Conservation (phyloP, 2,329 filamentous ascomycete species). For the Botrytis fragariae region DNA sequence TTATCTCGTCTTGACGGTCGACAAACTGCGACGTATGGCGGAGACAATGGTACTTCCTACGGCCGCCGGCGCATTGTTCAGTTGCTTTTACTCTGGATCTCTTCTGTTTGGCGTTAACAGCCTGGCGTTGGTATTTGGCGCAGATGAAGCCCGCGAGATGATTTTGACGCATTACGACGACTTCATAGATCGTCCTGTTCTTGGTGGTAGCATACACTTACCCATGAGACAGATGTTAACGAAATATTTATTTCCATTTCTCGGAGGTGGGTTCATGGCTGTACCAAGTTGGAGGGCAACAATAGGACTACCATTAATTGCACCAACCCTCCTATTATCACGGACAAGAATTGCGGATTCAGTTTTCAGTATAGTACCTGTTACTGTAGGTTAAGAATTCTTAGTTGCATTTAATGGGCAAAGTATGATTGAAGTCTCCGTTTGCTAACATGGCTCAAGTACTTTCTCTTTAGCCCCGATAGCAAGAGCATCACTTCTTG, state of each 20-base stretch:
- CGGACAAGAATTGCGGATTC: slow-evolving; percentile 60
- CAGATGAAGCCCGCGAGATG: slow-evolving; percentile 50
- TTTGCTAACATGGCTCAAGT: slow-evolving; percentile 28
- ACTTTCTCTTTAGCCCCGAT: slow-evolving; percentile 30
- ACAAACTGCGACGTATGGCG: slow-evolving; percentile 27
- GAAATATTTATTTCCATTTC: slow-evolving; percentile 31
- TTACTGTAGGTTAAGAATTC: slow-evolving; percentile 32
- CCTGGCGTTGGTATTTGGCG: slow-evolving; percentile 64
- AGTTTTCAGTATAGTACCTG: slow-evolving; percentile 38
- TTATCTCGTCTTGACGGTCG: slow-evolving; percentile 53
- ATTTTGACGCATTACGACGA: slow-evolving; percentile 18
- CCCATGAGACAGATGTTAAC: not conserved
- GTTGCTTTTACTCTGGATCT: slow-evolving; percentile 50
- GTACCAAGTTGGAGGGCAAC: slow-evolving; percentile 27
- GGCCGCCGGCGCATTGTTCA: slow-evolving; percentile 35
- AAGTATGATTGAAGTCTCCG: not conserved
- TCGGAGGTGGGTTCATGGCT: slow-evolving; percentile 24
- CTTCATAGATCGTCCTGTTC: slow-evolving; percentile 3
- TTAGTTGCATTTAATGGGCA: not conserved
- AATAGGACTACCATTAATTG: slow-evolving; percentile 65
- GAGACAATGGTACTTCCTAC: slow-evolving; percentile 34
- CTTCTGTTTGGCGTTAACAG: slow-evolving; percentile 60
- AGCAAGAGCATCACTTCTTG: slow-evolving; percentile 31
- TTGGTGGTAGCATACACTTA: slow-evolving; percentile 4
- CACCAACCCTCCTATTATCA: slow-evolving; percentile 64